A percentile compares a stretch with the other conserved stretches of the same genome.
Conservation (phyloP, 2,329 filamentous ascomycete genomes). For the Botrytis squamosa region DNA sequence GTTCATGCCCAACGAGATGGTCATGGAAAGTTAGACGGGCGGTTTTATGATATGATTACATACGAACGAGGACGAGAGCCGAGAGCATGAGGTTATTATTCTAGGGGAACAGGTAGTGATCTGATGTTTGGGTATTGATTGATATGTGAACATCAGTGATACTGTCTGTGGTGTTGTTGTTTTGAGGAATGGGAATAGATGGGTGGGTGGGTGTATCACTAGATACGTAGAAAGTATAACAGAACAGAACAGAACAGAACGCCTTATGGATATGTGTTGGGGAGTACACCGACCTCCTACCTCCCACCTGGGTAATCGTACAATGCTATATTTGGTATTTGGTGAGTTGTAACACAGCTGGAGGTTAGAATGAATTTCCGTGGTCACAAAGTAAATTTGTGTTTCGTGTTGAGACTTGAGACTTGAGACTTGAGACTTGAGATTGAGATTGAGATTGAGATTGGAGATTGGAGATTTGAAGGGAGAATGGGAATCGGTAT, state of each 20-base stretch:
- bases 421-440: not conserved
- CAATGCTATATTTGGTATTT: not conserved
- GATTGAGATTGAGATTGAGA: not conserved
- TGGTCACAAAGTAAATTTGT: not conserved
- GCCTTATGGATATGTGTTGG: not conserved
- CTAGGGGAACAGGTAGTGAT: not conserved
- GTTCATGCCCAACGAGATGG: slow-evolving; percentile 15
- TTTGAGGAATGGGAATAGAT: not conserved
- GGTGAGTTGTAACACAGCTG: not conserved
- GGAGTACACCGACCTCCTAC: not conserved
- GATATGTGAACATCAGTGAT: too few species aligned
- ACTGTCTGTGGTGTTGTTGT: too few species aligned
- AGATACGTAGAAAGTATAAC: not conserved
- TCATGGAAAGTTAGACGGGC: not conserved
- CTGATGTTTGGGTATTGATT: not conserved
- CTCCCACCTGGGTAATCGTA: not conserved
- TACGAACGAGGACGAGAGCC: not conserved
- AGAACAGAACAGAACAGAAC: too few species aligned
- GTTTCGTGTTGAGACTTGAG: not conserved
- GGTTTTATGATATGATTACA: not conserved
- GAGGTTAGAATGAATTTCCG: not conserved
- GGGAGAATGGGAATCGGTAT: not conserved
- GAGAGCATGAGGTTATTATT: too few species aligned
- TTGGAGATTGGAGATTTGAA: not conserved
- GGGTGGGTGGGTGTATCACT: not conserved